Evolutionary conservation across 352 stramenopile species (phyloP).

Genomic region (Discostella stelligera): DNA sequence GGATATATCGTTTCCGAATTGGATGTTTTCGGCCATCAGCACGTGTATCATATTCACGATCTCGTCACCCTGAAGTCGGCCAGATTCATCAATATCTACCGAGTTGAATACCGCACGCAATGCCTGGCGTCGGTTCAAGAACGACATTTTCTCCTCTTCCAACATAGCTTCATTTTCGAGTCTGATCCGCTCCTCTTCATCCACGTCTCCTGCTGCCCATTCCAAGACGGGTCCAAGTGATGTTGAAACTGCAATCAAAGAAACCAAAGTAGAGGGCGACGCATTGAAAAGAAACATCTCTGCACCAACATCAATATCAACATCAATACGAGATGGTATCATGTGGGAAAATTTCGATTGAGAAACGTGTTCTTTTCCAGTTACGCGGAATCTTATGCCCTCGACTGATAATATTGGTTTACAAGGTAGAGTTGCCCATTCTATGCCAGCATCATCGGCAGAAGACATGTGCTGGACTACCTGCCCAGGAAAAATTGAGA

Average conservation of each 20-base stretch:
- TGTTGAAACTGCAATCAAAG: constrained; percentile 20
- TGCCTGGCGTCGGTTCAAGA: constrained; percentile 27
- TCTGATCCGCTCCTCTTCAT: constrained; percentile 25
- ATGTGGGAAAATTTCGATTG: not conserved
- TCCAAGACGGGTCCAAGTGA: constrained; percentile 37
- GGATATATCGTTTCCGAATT: not conserved
- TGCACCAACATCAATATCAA: constrained; percentile 19
- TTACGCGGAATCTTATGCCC: constrained; percentile 25
- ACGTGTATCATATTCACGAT: constrained; percentile 32
- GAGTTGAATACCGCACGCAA: constrained; percentile 41
- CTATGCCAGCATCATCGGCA: constrained; percentile 7
- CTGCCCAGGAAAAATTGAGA: constrained; percentile 30
- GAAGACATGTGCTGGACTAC: constrained; percentile 23
- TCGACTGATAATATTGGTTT: constrained; percentile 47
- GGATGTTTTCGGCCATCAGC: constrained; percentile 34
- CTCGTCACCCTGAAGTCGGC: constrained; percentile 38
- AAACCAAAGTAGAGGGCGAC: constrained; percentile 39
- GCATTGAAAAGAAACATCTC: constrained; percentile 30
- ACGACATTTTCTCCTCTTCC: constrained; percentile 15
- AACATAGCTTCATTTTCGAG: constrained; percentile 30
- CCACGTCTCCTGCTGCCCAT: constrained; percentile 11
- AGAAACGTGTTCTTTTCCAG: constrained; percentile 14
- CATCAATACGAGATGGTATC: constrained; percentile 12
- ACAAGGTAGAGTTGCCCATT: constrained; percentile 39
- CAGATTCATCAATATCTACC: constrained; percentile 43